Evolutionary conservation across 176 grass and related monocot genomes (phyloP), one percentile per base, ranked within the genome.

Genomic region (Zizania latifolia): DNA sequence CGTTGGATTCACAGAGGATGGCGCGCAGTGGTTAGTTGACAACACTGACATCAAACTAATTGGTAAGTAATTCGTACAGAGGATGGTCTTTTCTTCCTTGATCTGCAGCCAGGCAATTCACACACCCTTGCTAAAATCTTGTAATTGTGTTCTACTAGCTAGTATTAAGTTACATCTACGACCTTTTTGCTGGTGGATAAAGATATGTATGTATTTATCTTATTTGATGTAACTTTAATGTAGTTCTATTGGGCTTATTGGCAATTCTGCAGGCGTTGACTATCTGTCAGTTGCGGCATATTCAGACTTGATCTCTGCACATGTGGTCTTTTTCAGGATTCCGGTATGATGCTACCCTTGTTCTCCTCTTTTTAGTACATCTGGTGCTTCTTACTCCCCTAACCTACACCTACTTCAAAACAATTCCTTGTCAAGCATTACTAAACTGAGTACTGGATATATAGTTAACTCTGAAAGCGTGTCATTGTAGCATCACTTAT

Each of bases 11-110:
- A 91, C 80, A 36, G 88, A 89, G 61, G 88, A 97, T 83, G 94
- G 88, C 38, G 84, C 91, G 1, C 88, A 79, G 53, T 97, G 90
- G 94, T 86, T 92, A 63, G 93, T 93, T 8, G 93, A 97, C 70
- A 93, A 93, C 72, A 97, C 93, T 8, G 93, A 97, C 34, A 93
- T 97, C 53, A 93, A 97, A 71, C 83, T 97, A 53, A 23, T 93
- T 29, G 93, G 93, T 97, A 81, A 77, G 93, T 77, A 59, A 72
- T 51, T 11, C 16, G 58, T 31, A 22, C 19, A 36, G 3, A 36
- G 12, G 48, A 36, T 16, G 53, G 5, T 2, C 19, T 38, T 51
- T 81, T 16, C 33, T 21, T 14, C 55, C 3, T 61, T 48, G 1
- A 34, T 38, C 26, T 63, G 0, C 9, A 6, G 15, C 79, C 26